These are phyloP conservation scores for Phytopythium litorale DNA, from an alignment of 352 stramenopile genomes.

Conservation along the genomic window DNA sequence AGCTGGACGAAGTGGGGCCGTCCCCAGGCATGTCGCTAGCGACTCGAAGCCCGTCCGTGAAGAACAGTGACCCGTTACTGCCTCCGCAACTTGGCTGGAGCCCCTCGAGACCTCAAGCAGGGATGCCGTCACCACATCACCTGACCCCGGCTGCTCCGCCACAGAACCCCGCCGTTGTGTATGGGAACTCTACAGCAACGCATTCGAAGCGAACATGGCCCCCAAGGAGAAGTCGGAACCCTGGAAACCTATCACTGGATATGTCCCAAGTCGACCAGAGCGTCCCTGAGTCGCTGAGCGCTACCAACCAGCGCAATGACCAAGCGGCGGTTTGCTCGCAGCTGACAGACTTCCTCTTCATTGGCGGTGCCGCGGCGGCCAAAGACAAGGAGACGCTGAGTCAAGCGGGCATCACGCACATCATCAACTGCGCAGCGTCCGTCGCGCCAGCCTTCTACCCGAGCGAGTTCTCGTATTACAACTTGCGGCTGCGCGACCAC, in stretches of 20 bases:
- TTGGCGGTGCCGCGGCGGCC: conserved; percentile 74
- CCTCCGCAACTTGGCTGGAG: not conserved
- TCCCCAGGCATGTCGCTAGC: not conserved
- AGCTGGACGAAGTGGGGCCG: not conserved
- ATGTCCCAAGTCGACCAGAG: conserved; percentile 68
- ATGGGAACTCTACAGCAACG: conserved; percentile 17
- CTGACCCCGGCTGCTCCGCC: not conserved
- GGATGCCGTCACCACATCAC: not conserved
- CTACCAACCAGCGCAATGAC: conserved; percentile 38
- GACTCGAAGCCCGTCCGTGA: not conserved
- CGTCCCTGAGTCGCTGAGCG: conserved; percentile 19
- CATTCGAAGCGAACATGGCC: conserved; percentile 40
- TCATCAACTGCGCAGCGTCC: conserved; percentile 86
- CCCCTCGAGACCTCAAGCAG: not conserved
- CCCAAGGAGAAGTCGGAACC: conserved; percentile 61
- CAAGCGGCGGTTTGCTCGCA: conserved; percentile 71
- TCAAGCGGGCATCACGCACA: conserved; percentile 79
- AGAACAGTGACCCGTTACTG: not conserved
- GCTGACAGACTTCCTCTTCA: conserved; percentile 86
- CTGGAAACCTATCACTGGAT: conserved; percentile 78
- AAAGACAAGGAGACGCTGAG: conserved; percentile 71
- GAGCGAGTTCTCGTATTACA: conserved; percentile 81
- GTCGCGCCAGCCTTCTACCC: conserved; percentile 75
- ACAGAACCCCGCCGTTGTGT: not conserved
- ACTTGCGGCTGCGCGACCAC: conserved; percentile 86